Evolutionary conservation across 2,329 filamentous ascomycete species (phyloP).

Genomic region (Exophiala spinifera): DNA sequence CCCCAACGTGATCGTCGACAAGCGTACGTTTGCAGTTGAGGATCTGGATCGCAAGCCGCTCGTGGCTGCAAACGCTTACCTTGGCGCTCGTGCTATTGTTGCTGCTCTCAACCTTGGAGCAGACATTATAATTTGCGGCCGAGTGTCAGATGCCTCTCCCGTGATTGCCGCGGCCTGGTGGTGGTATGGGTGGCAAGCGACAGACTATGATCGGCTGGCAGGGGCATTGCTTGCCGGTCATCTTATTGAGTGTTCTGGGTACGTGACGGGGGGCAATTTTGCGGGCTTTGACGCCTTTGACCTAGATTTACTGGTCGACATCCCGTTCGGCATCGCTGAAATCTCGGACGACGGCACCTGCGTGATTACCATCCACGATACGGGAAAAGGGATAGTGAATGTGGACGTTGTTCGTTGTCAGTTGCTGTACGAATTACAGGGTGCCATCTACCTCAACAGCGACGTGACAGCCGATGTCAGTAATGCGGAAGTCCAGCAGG

Average conservation of each 20-base stretch:
- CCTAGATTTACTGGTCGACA: conserved; percentile 31
- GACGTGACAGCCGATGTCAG: conserved; percentile 49
- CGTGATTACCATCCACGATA: conserved; percentile 47
- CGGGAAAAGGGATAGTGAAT: conserved; percentile 40
- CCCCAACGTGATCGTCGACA: conserved; percentile 32
- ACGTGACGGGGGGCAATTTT: conserved; percentile 55
- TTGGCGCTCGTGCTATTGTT: conserved; percentile 35
- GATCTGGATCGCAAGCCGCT: conserved; percentile 38
- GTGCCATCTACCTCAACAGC: conserved; percentile 47
- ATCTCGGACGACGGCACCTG: conserved; percentile 44
- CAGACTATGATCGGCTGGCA: conserved; percentile 51
- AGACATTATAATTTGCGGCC: conserved; percentile 50
- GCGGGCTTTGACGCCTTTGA: conserved; percentile 41
- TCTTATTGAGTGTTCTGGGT: conserved; percentile 53
- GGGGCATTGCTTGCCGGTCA: conserved; percentile 50
- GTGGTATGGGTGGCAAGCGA: conserved; percentile 51
- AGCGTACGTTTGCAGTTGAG: conserved; percentile 39
- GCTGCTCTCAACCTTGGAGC: conserved; percentile 43
- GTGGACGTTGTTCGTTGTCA: conserved; percentile 42
- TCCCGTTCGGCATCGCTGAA: conserved; percentile 48
- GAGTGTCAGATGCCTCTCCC: conserved; percentile 49
- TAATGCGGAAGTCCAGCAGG: conserved; percentile 49
- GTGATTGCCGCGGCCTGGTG: conserved; percentile 55
- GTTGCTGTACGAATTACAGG: conserved; percentile 50
- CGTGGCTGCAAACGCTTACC: conserved; percentile 47